These are phyloP conservation scores for Calonectria pauciramosa DNA, from an alignment of 2,329 filamentous ascomycete species.

Conservation along the genomic window DNA sequence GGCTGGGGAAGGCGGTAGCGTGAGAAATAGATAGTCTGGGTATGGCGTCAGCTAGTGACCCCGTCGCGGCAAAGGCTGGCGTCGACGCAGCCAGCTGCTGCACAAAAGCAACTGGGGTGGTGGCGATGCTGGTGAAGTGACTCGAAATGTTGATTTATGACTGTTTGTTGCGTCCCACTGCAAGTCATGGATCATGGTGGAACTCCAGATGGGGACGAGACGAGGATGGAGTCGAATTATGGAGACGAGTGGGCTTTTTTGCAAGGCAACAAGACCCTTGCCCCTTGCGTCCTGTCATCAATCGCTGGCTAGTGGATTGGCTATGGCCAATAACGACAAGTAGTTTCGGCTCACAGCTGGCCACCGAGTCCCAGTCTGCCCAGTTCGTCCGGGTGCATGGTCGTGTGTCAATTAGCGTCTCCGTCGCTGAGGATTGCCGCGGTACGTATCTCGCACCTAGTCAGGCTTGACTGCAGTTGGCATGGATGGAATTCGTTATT, in stretches of 20 bases:
- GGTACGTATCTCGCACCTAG: not conserved
- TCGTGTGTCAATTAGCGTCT: slow-evolving; percentile 6
- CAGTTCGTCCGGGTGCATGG: slow-evolving; percentile 19
- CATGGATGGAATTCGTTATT: not conserved
- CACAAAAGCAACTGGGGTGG: slow-evolving; percentile 12
- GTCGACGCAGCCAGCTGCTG: slow-evolving; percentile 11
- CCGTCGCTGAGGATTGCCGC: not conserved
- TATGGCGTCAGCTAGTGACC: slow-evolving; percentile 6
- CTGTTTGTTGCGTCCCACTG: slow-evolving; percentile 14
- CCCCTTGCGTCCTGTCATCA: slow-evolving; percentile 37
- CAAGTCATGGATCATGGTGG: slow-evolving; percentile 16
- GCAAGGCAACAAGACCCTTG: slow-evolving; percentile 23
- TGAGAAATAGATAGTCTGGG: not conserved
- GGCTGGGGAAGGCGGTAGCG: not conserved
- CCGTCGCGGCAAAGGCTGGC: slow-evolving; percentile 1
- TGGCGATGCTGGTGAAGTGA: slow-evolving; percentile 8
- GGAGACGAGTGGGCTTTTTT: not conserved
- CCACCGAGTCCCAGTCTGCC: not conserved
- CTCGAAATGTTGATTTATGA: slow-evolving; percentile 6
- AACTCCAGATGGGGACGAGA: slow-evolving; percentile 3
- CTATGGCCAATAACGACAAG: slow-evolving; percentile 31
- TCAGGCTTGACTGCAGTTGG: slow-evolving; percentile 6
- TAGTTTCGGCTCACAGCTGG: slow-evolving; percentile 25
- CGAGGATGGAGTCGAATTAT: slow-evolving; percentile 5
- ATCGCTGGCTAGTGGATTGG: slow-evolving; percentile 23